Percentiles rank a stretch among this genome's conserved stretches.
Evolutionary conservation across 2,329 filamentous ascomycete species (phyloP).

Genomic region (Arthrobotrys pseudoclavata): DNA sequence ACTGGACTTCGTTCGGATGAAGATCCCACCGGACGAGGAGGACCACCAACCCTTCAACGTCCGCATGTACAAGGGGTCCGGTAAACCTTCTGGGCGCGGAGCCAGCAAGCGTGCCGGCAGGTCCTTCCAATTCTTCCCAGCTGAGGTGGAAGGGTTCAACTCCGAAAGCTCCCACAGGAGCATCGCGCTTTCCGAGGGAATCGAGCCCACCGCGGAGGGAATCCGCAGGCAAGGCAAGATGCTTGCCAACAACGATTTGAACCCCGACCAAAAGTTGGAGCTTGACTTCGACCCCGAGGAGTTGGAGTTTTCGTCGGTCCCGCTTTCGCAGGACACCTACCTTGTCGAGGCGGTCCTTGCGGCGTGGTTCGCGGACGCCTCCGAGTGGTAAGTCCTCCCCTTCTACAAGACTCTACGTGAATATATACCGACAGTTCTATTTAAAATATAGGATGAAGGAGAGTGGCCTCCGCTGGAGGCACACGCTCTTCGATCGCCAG

Average conservation of each 20-base stretch:
- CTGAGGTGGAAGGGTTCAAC: no score
- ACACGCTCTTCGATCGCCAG: slow-evolving; percentile 28
- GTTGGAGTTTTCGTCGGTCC: slow-evolving; percentile 46
- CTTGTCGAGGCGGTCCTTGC: slow-evolving; percentile 45
- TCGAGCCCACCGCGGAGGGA: slow-evolving; percentile 23
- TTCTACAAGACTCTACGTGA: neutral
- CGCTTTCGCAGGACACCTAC: slow-evolving; percentile 37
- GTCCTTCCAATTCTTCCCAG: no score
- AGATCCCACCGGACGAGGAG: slow-evolving; percentile 6
- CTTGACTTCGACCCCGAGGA: slow-evolving; percentile 20
- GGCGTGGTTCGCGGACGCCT: slow-evolving; percentile 44
- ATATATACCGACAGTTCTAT: neutral
- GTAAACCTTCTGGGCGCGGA: neutral
- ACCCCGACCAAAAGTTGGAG: slow-evolving; percentile 25
- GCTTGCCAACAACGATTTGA: slow-evolving; percentile 21
- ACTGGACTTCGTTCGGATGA: slow-evolving; percentile 42
- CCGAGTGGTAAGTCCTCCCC: slow-evolving; percentile 43
- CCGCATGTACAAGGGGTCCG: slow-evolving; percentile 4
- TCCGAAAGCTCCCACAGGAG: slow-evolving; percentile 11
- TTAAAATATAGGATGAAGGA: slow-evolving; percentile 26
- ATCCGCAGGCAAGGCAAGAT: slow-evolving; percentile 23
- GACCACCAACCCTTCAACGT: neutral
- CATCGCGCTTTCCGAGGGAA: slow-evolving; percentile 6
- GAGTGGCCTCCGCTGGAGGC: slow-evolving; percentile 33
- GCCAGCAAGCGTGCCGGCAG: no score